Base-by-base conservation (phyloP, 768 basidiomycete genomes). In the Phlegmacium glaucopus region DNA sequence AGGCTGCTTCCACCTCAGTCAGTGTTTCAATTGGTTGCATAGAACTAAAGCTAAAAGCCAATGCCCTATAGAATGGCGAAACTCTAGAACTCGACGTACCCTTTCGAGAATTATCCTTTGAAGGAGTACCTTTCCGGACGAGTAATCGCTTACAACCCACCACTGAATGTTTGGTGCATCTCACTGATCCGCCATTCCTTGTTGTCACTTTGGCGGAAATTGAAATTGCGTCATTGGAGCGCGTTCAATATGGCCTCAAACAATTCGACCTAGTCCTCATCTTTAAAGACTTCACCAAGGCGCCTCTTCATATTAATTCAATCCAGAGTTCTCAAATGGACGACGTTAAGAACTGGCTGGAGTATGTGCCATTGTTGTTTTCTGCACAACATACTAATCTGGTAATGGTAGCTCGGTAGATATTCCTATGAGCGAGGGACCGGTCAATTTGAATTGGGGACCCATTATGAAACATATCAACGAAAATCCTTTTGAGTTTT, bases 381-480 rank as follows among this genome's bases (percentile, higher is more conserved):
- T 18, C 17, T 45, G 27, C 26, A 11, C 15, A 36, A 35, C 37
- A 54, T 39, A 56, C 47, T 52, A 25, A 51, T 32, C 9, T 27
- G 25, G 44, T 35, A n/a, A 12, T 50, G n/a, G 30, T 45, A 97
- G 94, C 61, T 97, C 94, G 5, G 94, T 97, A 47, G 96, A 99
- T 61, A 94, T 99, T 48, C 87, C 96, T 7, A 79, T 96, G 70
- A 88, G 88, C 39, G 95, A 97, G 67, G 89, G 94, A 4, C 91
- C 92, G 6, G 92, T 99, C 72, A 98, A 98, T 67, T 73, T 97
- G 69, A 95, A 96, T 61, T 99, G 95, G 96, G 85, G 86, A 5
- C 90, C 89, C 3, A 96, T 99, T 64, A 97, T 99, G 93, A 98
- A 97, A 68, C 94, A 92, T 32, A 85, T 97, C 68, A 96, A 96